Evolutionary conservation across 345 rosid species (phyloP).

Genomic region (Microthlaspi erraticum): DNA sequence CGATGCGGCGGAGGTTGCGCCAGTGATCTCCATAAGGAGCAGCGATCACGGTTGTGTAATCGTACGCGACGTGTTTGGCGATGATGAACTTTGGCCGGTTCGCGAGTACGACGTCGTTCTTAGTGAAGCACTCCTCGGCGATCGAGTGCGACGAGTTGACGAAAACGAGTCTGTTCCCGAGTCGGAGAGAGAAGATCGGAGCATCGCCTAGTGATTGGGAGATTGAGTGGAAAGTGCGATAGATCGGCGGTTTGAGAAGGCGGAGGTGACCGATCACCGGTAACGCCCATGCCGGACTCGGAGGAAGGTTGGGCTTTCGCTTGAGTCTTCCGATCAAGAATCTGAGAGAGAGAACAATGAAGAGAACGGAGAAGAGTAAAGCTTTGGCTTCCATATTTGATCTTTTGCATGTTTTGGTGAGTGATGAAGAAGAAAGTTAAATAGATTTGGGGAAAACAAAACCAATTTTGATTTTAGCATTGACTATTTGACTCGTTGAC

Average conservation of each 20-base stretch:
- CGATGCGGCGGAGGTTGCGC: conserved; percentile 65
- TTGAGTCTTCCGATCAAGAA: conserved; percentile 11
- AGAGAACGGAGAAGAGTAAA: conserved; percentile 21
- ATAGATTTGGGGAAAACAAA: not conserved
- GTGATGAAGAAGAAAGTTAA: not conserved
- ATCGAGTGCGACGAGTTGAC: conserved; percentile 48
- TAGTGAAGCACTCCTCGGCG: conserved; percentile 61
- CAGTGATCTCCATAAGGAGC: conserved; percentile 61
- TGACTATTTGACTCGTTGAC: not conserved
- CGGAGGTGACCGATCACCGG: conserved; percentile 46
- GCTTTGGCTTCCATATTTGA: conserved; percentile 31
- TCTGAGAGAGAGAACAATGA: not conserved
- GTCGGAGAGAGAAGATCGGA: conserved; percentile 55
- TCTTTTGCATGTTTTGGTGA: not conserved
- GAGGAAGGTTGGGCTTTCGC: conserved; percentile 49
- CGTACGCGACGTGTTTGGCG: conserved; percentile 47
- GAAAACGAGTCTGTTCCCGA: conserved; percentile 52
- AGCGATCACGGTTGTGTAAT: conserved; percentile 41
- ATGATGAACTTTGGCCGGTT: conserved; percentile 48
- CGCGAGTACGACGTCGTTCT: conserved; percentile 56
- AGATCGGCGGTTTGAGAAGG: conserved; percentile 35
- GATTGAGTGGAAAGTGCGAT: conserved; percentile 35
- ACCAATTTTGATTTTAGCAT: conserved; percentile 5
- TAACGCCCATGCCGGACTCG: conserved; percentile 46
- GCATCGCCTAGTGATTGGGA: conserved; percentile 42